A percentile compares a stretch with the other conserved stretches of the same genome.
phyloP scores from a whole-genome alignment of 306 rosid genomes.

The Biancaea sappan region DNA sequence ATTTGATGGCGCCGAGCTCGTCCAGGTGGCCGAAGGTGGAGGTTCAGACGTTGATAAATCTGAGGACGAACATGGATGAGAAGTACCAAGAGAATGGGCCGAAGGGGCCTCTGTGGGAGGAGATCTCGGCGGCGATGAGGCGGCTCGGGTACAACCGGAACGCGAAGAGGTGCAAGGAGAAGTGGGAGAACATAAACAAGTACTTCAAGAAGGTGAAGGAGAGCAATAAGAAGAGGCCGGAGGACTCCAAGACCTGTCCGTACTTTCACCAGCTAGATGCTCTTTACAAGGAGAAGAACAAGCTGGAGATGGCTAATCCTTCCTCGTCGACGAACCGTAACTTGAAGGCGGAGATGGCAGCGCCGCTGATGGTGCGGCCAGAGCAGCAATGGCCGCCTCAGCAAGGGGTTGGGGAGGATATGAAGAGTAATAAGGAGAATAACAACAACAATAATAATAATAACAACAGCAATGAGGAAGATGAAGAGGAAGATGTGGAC shows the following conservation, averaged over 20 bases:
- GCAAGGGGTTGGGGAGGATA: constrained; percentile 37
- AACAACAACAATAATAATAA: neutral
- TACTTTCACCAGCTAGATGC: constrained; percentile 80
- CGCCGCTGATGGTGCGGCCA: constrained; percentile 81
- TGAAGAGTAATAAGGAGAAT: neutral
- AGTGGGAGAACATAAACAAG: constrained; percentile 99
- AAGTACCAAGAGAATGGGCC: constrained; percentile 87
- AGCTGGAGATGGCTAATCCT: constrained; percentile 13
- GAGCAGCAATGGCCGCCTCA: constrained; percentile 98
- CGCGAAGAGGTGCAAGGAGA: constrained; percentile 90
- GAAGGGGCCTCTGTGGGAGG: constrained; percentile 94
- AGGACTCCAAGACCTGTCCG: constrained; percentile 95
- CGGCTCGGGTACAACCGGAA: constrained; percentile 70
- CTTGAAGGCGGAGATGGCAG: constrained; percentile 37
- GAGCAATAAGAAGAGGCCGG: constrained; percentile 73
- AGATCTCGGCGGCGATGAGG: constrained; percentile 71
- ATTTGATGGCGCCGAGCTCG: constrained; percentile 31
- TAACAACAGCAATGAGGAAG: constrained; percentile 24
- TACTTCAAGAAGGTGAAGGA: constrained; percentile 97
- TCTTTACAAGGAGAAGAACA: constrained; percentile 59
- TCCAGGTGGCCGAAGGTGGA: constrained; percentile 95
- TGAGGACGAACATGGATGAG: constrained; percentile 55
- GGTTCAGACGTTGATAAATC: constrained; percentile 71
- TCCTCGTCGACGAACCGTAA: neutral
- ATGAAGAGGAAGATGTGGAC: constrained; percentile 43